Base-by-base conservation (phyloP, 2,329 filamentous ascomycete genomes). In the Calonectria hawksworthii region DNA sequence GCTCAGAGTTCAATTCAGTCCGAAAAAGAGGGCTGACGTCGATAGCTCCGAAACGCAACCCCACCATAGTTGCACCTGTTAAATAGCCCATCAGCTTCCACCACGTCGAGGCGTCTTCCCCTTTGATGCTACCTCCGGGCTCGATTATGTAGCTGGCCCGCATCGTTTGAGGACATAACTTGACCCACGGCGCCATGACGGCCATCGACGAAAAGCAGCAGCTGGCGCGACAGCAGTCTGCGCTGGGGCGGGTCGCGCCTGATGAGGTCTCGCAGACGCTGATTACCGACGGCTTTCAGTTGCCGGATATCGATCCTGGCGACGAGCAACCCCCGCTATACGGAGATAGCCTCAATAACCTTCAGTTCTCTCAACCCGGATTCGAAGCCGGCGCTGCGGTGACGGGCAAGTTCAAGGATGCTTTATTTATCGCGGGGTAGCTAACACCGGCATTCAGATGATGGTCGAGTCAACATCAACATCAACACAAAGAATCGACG, bases 391-490 rank as follows among this genome's bases (percentile, higher is more conserved):
- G 90, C 50, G 92, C 92, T 52, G 87, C 87, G 34, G 84, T 94
- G 32, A 92, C 89, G 63, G 86, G 90, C 91, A 76, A 47, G 79
- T 68, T 26, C 9, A 23, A 64, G 21, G 18, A 21, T n/a, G 3
- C 47, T 28, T 21, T 41, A 14, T 14, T 4, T 41, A 36, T 44
- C 34, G 38, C 69, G 36, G 34, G 41, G 50, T 69, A 69, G 66
- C 79, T 82, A 75, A 80, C 51, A 28, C 51, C 56, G 28, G 36
- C 70, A 72, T 56, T 28, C 41, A 92, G 94, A 91, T 74, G 93
- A 96, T 85, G 95, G 95, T 30, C 92, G 95, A 81, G 89, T 97
- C 79, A 92, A 95, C 81, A 95, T 97, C 86, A 93, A 92, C 76
- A 95, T 97, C 85, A 92, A 93, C 81, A 93, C 95, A 83, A 93